These are phyloP conservation scores for Bullera alba DNA, from an alignment of 768 basidiomycete species.

Conservation along the genomic window DNA sequence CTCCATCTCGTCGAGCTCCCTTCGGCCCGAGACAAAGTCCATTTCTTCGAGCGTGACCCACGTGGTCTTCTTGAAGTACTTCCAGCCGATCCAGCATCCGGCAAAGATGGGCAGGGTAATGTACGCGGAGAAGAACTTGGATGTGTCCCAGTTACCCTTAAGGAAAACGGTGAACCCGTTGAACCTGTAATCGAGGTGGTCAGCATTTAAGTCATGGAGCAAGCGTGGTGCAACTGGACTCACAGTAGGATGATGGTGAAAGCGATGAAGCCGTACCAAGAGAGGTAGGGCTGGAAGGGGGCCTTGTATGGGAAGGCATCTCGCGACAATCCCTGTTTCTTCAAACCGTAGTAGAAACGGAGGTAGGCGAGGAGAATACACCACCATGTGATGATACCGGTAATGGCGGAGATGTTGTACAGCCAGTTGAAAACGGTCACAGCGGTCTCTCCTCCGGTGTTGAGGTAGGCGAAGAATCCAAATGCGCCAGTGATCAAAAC, in stretches of 20 bases:
- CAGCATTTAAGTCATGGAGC: constrained; percentile 5
- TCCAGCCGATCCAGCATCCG: constrained; percentile 43
- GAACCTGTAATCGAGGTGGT: constrained; percentile 5
- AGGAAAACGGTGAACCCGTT: constrained; percentile 47
- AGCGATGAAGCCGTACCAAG: constrained; percentile 40
- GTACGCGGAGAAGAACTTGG: constrained; percentile 45
- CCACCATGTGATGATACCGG: constrained; percentile 46
- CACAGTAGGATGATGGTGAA: constrained; percentile 40
- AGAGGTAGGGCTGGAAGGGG: constrained; percentile 45
- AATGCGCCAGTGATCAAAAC: constrained; percentile 32
- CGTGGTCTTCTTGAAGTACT: constrained; percentile 41
- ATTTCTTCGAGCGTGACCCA: constrained; percentile 40
- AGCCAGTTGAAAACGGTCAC: constrained; percentile 38
- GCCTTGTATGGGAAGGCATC: constrained; percentile 44
- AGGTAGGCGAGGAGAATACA: constrained; percentile 35
- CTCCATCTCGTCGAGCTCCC: constrained; percentile 44
- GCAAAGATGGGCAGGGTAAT: constrained; percentile 46
- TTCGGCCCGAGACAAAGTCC: constrained; percentile 43
- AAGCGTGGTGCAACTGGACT: background rate
- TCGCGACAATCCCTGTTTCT: constrained; percentile 42
- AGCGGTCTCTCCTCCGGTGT: constrained; percentile 34
- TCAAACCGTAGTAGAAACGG: constrained; percentile 43
- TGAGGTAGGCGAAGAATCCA: constrained; percentile 33
- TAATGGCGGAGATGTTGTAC: constrained; percentile 44
- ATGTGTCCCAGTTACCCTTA: constrained; percentile 43